Conservation (phyloP, 768 basidiomycete species). For the Leucocoprinus leucothites region DNA sequence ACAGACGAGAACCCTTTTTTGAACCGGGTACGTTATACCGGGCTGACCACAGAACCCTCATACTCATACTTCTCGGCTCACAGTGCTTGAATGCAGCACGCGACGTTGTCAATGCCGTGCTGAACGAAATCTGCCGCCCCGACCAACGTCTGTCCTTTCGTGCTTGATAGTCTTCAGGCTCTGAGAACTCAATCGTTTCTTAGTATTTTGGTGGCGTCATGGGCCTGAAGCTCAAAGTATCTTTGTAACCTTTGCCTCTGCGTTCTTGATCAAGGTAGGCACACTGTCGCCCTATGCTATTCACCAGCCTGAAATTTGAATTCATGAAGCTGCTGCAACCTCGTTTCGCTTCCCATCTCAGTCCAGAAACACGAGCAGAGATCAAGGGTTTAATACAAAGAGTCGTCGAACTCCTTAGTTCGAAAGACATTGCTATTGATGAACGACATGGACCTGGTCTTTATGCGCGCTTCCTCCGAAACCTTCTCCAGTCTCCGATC, state of each 20-base stretch:
- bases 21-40: slow-evolving; percentile 46
- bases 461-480: slow-evolving; percentile 75
- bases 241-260: slow-evolving; percentile 76
- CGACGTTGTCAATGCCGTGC: slow-evolving; percentile 60
- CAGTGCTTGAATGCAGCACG: slow-evolving; percentile 68
- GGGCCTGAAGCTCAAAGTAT: slow-evolving; percentile 80
- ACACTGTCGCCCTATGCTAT: slow-evolving; percentile 7
- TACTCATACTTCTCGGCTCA: background rate
- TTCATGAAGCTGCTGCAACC: slow-evolving; percentile 66
- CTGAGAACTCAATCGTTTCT: slow-evolving; percentile 5
- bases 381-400: slow-evolving; percentile 63
- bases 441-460: slow-evolving; percentile 79
- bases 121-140: slow-evolving; percentile 55
- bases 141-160: slow-evolving; percentile 44
- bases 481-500: slow-evolving; percentile 42
- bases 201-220: slow-evolving; percentile 53
- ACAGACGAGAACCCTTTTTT: slow-evolving; percentile 66
- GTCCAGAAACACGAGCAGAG: slow-evolving; percentile 53
- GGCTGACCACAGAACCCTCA: background rate
- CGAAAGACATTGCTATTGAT: slow-evolving; percentile 73
- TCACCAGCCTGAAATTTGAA: background rate
- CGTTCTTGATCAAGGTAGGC: slow-evolving; percentile 76
- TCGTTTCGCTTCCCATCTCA: slow-evolving; percentile 61
- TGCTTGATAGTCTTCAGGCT: background rate
- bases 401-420: slow-evolving; percentile 64